These are phyloP conservation scores for Myriosclerotinia duriaeana DNA, from an alignment of 2,329 filamentous ascomycete species.

Conservation along the genomic window DNA sequence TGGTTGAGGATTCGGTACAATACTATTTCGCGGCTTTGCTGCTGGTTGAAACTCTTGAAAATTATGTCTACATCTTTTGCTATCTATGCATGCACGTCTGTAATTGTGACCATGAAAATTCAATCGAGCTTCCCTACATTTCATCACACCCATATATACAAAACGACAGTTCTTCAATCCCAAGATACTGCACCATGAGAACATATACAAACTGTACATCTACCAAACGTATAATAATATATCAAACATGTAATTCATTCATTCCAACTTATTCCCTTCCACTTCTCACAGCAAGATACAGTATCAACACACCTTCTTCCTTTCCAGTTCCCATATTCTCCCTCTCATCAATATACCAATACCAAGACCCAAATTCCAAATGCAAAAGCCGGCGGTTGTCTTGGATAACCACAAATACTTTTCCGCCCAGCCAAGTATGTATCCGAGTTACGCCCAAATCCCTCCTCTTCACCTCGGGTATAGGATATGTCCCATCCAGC, in stretches of 20 bases:
- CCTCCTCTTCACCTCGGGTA: not conserved
- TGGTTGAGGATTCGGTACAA: not conserved
- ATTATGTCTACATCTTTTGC: not conserved
- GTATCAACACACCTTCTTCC: not conserved
- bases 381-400: not conserved
- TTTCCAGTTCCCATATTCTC: not conserved
- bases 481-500: not conserved
- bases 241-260: not conserved
- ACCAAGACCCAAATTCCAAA: not conserved
- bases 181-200: not conserved
- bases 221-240: not conserved
- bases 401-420: not conserved
- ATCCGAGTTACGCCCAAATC: not conserved
- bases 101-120: not conserved
- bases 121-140: not conserved
- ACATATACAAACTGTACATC: not conserved
- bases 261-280: not conserved
- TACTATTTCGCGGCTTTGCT: not conserved
- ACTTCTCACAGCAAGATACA: not conserved
- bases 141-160: not conserved
- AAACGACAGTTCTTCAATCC: too few relatives aligned
- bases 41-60: too few relatives aligned
- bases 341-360: conserved; percentile 3
- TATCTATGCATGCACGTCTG: not conserved
- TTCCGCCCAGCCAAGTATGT: not conserved